phyloP scores from a whole-genome alignment of 345 rosid species.

The Cochlearia excelsa region DNA sequence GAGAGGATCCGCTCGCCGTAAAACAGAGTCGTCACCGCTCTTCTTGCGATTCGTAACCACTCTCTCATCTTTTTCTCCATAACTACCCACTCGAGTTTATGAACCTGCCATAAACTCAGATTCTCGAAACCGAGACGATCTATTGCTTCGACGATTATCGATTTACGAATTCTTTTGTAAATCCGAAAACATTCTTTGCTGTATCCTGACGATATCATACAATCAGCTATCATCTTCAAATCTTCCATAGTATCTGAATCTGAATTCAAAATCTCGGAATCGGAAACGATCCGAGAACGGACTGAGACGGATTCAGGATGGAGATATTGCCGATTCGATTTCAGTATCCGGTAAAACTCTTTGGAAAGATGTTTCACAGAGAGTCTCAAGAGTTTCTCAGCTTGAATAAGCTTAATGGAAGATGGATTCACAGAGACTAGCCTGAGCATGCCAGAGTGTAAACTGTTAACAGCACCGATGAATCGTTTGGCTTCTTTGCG shows the following conservation, averaged over 20 bases:
- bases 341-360: conserved; percentile 60
- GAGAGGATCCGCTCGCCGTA: conserved; percentile 48
- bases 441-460: conserved; percentile 55
- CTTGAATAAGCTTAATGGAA: conserved; percentile 45
- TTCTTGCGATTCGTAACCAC: conserved; percentile 44
- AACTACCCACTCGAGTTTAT: conserved; percentile 57
- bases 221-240: conserved; percentile 59
- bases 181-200: conserved; percentile 58
- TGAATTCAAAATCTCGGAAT: background rate
- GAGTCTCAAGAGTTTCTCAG: conserved; percentile 52
- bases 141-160: conserved; percentile 50
- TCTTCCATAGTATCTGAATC: conserved; percentile 39
- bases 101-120: conserved; percentile 39
- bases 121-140: conserved; percentile 52
- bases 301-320: conserved; percentile 55
- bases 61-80: conserved; percentile 47
- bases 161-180: conserved; percentile 52
- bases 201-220: conserved; percentile 63
- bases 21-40: conserved; percentile 46
- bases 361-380: conserved; percentile 58
- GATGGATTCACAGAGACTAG: conserved; percentile 33
- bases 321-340: conserved; percentile 41
- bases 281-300: conserved; percentile 26
- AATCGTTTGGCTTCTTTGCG: conserved; percentile 52
- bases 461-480: conserved; percentile 39